A percentile compares a stretch with the other conserved stretches of the same genome.
Evolutionary conservation across 148 eudicot species (phyloP).

Genomic region (Nepenthes gracilis): DNA sequence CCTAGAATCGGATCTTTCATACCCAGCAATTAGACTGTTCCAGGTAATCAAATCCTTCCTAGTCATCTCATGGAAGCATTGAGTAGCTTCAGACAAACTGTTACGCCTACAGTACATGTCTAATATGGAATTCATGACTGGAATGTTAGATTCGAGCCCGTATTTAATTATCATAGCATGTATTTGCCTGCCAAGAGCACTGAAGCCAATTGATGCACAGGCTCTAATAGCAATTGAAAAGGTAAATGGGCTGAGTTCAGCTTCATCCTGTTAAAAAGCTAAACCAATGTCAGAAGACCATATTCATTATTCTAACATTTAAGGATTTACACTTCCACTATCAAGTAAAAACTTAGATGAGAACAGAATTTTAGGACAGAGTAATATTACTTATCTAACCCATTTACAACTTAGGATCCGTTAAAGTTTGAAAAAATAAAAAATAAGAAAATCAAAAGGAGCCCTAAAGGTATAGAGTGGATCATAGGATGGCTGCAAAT

Average conservation of each 20-base stretch:
- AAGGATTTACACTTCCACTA: background rate
- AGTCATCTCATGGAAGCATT: constrained; percentile 58
- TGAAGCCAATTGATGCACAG: constrained; percentile 44
- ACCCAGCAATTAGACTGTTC: constrained; percentile 88
- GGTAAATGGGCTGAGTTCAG: constrained; percentile 53
- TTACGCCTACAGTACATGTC: constrained; percentile 81
- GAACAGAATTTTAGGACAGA: no score
- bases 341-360: constrained; percentile 1
- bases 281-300: constrained; percentile 8
- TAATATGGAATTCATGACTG: constrained; percentile 81
- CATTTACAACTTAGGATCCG: no score
- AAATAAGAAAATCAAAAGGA: no score
- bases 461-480: no score
- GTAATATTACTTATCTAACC: no score
- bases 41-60: constrained; percentile 68
- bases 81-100: constrained; percentile 49
- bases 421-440: no score
- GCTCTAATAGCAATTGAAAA: constrained; percentile 76
- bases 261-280: constrained; percentile 53
- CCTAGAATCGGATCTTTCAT: constrained; percentile 43
- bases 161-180: constrained; percentile 53
- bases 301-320: background rate
- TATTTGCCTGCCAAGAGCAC: constrained; percentile 54
- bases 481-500: no score
- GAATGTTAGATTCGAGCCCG: constrained; percentile 57